A percentile compares a stretch with the other conserved stretches of the same genome.
phyloP scores from a whole-genome alignment of 768 basidiomycete genomes.

The Naematelia encephala region DNA sequence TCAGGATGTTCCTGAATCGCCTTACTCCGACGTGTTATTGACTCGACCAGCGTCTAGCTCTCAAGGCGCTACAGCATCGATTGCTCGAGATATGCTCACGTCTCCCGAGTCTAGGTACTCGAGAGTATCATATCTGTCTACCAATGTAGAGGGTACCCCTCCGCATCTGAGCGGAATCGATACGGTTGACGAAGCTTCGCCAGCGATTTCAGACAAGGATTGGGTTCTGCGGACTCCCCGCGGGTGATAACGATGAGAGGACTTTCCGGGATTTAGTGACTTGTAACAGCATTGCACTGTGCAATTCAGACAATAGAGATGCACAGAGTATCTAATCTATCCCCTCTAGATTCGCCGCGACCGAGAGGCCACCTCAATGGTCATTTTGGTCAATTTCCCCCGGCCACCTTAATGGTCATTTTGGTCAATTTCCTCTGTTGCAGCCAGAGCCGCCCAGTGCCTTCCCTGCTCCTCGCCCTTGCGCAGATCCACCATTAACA shows the following conservation, averaged over 20 bases:
- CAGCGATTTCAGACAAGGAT: not conserved
- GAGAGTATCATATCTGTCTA: not conserved
- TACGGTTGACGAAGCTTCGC: not conserved
- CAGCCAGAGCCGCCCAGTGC: constrained; percentile 32
- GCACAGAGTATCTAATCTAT: no score
- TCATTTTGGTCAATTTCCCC: no score
- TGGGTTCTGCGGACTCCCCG: not conserved
- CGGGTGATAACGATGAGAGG: not conserved
- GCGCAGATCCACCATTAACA: constrained; percentile 67
- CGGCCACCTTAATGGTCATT: no score
- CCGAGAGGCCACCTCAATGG: no score
- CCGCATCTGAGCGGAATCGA: not conserved
- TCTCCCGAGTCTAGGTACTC: not conserved
- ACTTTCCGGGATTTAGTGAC: not conserved
- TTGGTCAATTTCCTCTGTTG: no score
- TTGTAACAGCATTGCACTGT: no score
- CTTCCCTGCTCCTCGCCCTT: constrained; percentile 60
- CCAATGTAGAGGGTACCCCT: not conserved
- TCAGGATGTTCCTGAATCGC: not conserved
- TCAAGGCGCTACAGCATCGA: no score
- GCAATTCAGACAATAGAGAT: no score
- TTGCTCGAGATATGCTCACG: not conserved
- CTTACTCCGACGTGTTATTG: not conserved
- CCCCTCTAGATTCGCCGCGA: no score
- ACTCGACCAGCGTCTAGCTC: not conserved